Percentiles rank a stretch among this genome's conserved stretches.
phyloP scores from a whole-genome alignment of 441 rosid genomes.

The Syzygium syzygioides region DNA sequence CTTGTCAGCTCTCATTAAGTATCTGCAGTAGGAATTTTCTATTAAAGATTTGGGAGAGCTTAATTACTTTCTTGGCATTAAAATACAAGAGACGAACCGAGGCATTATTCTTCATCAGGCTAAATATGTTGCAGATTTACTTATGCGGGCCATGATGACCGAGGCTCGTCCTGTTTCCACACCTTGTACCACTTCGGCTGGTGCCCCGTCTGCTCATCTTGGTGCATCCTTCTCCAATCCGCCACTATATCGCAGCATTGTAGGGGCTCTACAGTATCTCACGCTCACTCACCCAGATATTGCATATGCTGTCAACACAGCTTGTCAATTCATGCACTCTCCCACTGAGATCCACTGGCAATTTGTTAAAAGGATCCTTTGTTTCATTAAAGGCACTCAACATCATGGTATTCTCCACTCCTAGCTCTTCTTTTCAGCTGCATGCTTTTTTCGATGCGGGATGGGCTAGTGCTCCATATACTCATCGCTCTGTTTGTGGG shows the following conservation, averaged over 20 bases:
- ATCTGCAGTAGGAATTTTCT: neutral
- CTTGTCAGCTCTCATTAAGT: neutral
- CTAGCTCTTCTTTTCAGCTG: too few species aligned
- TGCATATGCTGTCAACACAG: neutral
- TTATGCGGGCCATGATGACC: neutral
- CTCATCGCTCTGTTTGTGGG: neutral
- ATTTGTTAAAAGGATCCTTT: neutral
- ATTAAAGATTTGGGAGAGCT: neutral
- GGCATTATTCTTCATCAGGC: neutral
- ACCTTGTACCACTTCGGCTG: neutral
- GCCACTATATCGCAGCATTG: neutral
- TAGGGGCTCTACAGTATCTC: neutral
- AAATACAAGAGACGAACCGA: accelerated
- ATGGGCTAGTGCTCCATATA: neutral
- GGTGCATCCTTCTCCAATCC: neutral
- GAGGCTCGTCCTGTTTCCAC: neutral
- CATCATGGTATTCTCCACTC: neutral
- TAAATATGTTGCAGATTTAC: neutral
- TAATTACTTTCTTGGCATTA: neutral
- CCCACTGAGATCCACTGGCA: neutral
- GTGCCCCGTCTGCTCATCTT: neutral
- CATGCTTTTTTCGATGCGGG: neutral
- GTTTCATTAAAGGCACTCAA: neutral
- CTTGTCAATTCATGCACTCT: neutral
- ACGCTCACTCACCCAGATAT: neutral